Evolutionary conservation across 2,329 filamentous ascomycete species (phyloP).

Genomic region (Diaporthe helianthi): DNA sequence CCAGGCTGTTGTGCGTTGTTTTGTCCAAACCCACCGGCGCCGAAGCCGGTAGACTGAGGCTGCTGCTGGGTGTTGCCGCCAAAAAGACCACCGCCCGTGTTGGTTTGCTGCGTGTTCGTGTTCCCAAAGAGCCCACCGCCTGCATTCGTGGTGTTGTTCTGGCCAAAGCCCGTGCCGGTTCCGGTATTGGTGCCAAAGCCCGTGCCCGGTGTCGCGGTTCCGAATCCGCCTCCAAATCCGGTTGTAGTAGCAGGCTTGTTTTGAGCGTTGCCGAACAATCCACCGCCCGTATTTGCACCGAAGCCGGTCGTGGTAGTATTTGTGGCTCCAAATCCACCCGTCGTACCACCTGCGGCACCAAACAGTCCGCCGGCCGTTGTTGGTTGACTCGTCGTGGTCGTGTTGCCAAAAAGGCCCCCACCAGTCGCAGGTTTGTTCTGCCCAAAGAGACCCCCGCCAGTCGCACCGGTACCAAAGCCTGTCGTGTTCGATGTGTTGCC

Average conservation of each 20-base stretch:
- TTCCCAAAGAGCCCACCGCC: constrained; percentile 43
- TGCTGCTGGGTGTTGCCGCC: constrained; percentile 41
- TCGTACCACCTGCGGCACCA: constrained; percentile 41
- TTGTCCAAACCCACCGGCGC: constrained; percentile 48
- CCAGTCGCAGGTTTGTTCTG: constrained; percentile 42
- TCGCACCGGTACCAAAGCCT: constrained; percentile 33
- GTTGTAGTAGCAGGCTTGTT: constrained; percentile 36
- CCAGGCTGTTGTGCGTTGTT: constrained; percentile 47
- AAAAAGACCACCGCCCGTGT: constrained; percentile 41
- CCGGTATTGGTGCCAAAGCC: constrained; percentile 44
- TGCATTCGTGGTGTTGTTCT: constrained; percentile 46
- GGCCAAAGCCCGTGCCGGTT: constrained; percentile 42
- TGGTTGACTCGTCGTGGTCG: constrained; percentile 44
- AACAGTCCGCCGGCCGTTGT: constrained; percentile 48
- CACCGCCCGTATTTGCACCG: constrained; percentile 39
- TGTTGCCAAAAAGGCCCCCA: constrained; percentile 42
- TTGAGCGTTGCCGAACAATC: constrained; percentile 42
- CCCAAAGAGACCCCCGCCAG: constrained; percentile 45
- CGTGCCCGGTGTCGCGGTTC: constrained; percentile 35
- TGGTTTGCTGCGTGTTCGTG: constrained; percentile 45
- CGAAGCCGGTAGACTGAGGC: constrained; percentile 51
- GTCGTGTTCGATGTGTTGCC: constrained; percentile 52
- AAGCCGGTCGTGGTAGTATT: constrained; percentile 35
- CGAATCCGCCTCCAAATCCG: constrained; percentile 36
- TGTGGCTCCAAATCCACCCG: constrained; percentile 41